Evolutionary conservation across 805 yeast genomes (phyloP).

Genomic region (Tetrapisispora iriomotensis): DNA sequence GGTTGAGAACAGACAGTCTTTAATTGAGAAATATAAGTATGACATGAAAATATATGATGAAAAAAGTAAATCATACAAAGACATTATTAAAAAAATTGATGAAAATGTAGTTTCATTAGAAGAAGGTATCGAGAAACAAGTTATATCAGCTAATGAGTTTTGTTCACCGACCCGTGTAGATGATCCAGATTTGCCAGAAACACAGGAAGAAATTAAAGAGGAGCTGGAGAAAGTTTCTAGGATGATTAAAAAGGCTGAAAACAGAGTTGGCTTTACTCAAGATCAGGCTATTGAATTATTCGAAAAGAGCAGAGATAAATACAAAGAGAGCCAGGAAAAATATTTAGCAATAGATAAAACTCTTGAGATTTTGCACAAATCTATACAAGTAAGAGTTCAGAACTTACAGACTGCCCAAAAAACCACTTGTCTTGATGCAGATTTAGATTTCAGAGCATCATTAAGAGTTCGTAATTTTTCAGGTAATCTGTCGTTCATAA

Average conservation of each 20-base stretch:
- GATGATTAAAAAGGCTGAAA: constrained; percentile 44
- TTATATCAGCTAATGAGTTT: constrained; percentile 29
- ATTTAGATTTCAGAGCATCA: constrained; percentile 48
- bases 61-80: constrained; percentile 11
- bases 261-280: constrained; percentile 42
- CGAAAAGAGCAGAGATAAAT: constrained; percentile 34
- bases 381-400: constrained; percentile 36
- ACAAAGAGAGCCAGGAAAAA: constrained; percentile 34
- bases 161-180: constrained; percentile 42
- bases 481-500: constrained; percentile 63
- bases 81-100: constrained; percentile 16
- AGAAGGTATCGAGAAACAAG: constrained; percentile 22
- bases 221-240: constrained; percentile 40
- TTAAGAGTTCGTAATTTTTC: constrained; percentile 58
- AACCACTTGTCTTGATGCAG: constrained; percentile 39
- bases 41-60: constrained; percentile 19
- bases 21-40: constrained; percentile 17
- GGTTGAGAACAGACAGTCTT: constrained; percentile 8
- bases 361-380: constrained; percentile 26
- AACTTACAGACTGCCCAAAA: constrained; percentile 34
- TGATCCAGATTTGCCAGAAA: constrained; percentile 31
- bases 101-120: constrained; percentile 23
- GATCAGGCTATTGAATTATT: constrained; percentile 46
- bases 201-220: constrained; percentile 38
- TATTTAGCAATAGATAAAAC: constrained; percentile 30